A percentile compares a stretch with the other conserved stretches of the same genome.
These are phyloP conservation scores for Glonium stellatum DNA, from an alignment of 495 filamentous ascomycete species.

Conservation along the genomic window DNA sequence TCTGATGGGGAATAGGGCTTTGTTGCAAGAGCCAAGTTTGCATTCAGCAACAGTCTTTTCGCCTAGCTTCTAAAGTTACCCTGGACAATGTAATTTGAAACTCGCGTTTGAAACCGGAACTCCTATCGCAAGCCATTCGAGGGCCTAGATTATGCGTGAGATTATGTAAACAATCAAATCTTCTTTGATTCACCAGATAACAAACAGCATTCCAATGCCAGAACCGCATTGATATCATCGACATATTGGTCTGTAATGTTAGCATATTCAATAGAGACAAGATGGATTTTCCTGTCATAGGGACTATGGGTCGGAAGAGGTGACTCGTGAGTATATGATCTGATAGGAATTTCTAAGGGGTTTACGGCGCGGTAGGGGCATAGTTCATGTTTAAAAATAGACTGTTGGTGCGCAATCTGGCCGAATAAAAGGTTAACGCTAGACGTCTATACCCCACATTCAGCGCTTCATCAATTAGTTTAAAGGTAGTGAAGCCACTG, in stretches of 20 bases:
- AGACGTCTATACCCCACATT: slow-evolving; percentile 17
- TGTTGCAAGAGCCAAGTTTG: too few relatives aligned
- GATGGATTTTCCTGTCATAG: slow-evolving; percentile 6
- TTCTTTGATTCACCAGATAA: too few relatives aligned
- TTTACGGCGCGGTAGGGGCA: background rate
- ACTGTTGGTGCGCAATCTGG: background rate
- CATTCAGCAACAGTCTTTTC: too few relatives aligned
- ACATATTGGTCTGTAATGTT: slow-evolving; percentile 23
- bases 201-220: too few relatives aligned
- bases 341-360: slow-evolving; percentile 2
- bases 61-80: too few relatives aligned
- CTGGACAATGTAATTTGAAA: too few relatives aligned
- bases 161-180: too few relatives aligned
- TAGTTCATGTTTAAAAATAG: background rate
- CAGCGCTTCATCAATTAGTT: slow-evolving; percentile 17
- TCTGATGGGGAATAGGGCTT: too few relatives aligned
- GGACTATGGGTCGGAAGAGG: slow-evolving; percentile 2
- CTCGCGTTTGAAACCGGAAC: too few relatives aligned
- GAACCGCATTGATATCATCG: slow-evolving; percentile 11
- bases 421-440: slow-evolving; percentile 21
- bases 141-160: too few relatives aligned
- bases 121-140: too few relatives aligned
- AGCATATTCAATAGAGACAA: slow-evolving; percentile 8
- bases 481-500: background rate
- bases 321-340: slow-evolving; percentile 27